Base-by-base conservation (phyloP, 2,329 filamentous ascomycete genomes). In the Cladosporium sp. region DNA sequence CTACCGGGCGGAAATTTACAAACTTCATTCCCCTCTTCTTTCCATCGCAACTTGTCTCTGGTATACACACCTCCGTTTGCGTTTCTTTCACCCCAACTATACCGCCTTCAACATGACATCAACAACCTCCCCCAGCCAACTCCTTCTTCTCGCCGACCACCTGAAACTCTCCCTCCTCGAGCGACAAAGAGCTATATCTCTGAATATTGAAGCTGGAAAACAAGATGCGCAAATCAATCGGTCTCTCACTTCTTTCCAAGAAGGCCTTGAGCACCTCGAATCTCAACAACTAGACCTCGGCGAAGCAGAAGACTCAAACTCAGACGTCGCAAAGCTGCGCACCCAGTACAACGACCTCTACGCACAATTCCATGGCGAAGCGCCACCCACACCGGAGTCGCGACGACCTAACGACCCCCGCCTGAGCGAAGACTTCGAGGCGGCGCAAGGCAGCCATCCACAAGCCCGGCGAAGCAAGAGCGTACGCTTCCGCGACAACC, bases 131-230 rank as follows among this genome's bases (percentile, higher is more conserved):
- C 79, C 83, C 50, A 80, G 81, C 13, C 92, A 97, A 74, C 87
- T 97, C 65, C 91, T 92, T 72, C 87, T 97, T 55, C 85, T 97
- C 58, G 91, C 92, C 68, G 94, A 99, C 77, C 93, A 97, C 75
- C 90, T 97, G 80, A 97, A 97, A 76, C 84, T 97, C 61, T 96
- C 92, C 13, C 82, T 99, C 15, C 85, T 97, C 24, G 94, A 97
- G 78, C 86, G 93, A 58, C 88, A 96, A 76, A 87, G 93, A 58
- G 91, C 92, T 49, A 85, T 90, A 67, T 89, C 86, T 13, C 82
- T 96, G 44, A 86, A 91, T 65, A 83, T 96, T 57, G 84, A 91
- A 59, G 84, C 84, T 51, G 88, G 88, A 70, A 85, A 87, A 19
- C 90, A 96, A 74, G 91, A 97, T 76, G 88, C 88, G 39, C 89